These are phyloP conservation scores for Manihot esculenta DNA, from an alignment of 441 rosid species.

Conservation along the genomic window DNA sequence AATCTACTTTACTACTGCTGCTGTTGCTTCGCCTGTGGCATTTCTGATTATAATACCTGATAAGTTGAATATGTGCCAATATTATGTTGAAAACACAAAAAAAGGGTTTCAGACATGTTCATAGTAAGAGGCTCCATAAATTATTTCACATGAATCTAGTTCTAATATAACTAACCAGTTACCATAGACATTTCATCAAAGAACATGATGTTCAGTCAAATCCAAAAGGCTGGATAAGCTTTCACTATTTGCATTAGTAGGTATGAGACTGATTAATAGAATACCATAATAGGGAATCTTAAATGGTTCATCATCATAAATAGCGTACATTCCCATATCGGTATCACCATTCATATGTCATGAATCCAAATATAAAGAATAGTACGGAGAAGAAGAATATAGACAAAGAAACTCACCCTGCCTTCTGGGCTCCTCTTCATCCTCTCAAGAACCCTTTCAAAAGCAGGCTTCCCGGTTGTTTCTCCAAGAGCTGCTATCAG, in stretches of 20 bases:
- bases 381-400: neutral
- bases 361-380: neutral
- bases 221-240: neutral
- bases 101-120: neutral
- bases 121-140: constrained; percentile 4
- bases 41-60: neutral
- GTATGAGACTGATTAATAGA: neutral
- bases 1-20: neutral
- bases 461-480: constrained; percentile 87
- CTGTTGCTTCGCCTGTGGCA: neutral
- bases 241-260: neutral
- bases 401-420: constrained; percentile 44
- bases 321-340: neutral
- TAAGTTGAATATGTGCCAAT: neutral
- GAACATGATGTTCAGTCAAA: neutral
- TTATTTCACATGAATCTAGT: neutral
- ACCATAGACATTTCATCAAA: too few species aligned
- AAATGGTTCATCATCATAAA: too few species aligned
- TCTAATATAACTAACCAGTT: too few species aligned
- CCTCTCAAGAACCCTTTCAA: constrained; percentile 73
- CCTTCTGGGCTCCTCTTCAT: constrained; percentile 85
- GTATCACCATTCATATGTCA: constrained; percentile 6
- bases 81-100: neutral
- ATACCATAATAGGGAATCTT: neutral
- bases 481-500: constrained; percentile 88